A percentile compares a stretch with the other conserved stretches of the same genome.
Evolutionary conservation across 148 eudicot genomes (phyloP).

Genomic region (Heliosperma pusillum): DNA sequence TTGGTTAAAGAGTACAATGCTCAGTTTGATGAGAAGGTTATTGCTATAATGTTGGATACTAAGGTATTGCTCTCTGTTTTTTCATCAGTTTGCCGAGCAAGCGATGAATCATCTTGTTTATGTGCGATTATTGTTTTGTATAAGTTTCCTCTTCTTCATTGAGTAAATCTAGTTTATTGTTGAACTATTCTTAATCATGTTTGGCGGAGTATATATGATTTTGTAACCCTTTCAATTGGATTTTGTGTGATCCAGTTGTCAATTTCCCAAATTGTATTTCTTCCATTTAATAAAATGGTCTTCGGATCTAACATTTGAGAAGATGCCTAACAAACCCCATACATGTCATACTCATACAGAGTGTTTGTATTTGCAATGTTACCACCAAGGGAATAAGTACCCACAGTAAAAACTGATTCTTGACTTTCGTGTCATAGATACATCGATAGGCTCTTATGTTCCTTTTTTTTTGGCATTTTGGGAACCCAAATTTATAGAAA

Average conservation of each 20-base stretch:
- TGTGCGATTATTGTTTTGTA: not conserved
- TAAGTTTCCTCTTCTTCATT: not conserved
- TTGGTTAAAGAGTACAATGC: constrained; percentile 88
- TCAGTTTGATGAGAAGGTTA: constrained; percentile 78
- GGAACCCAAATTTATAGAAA: not conserved
- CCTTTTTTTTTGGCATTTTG: not conserved
- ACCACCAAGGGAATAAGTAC: not conserved
- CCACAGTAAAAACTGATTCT: not conserved
- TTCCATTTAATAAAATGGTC: not conserved
- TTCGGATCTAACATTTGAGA: not conserved
- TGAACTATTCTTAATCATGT: not conserved
- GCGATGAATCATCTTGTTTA: not conserved
- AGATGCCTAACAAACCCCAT: not conserved
- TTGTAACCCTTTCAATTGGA: not conserved
- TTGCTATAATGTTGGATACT: constrained; percentile 95
- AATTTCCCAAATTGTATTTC: not conserved
- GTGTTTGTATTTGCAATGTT: not conserved
- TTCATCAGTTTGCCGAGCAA: not conserved
- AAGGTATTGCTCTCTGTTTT: constrained; percentile 49
- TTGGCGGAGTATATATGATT: not conserved
- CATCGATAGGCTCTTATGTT: not conserved
- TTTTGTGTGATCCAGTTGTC: constrained; percentile 2
- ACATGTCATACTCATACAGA: not conserved
- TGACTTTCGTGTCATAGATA: not conserved
- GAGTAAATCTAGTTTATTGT: not conserved